Conservation (phyloP, 2,329 filamentous ascomycete genomes). For the Aspergillus tamarii region DNA sequence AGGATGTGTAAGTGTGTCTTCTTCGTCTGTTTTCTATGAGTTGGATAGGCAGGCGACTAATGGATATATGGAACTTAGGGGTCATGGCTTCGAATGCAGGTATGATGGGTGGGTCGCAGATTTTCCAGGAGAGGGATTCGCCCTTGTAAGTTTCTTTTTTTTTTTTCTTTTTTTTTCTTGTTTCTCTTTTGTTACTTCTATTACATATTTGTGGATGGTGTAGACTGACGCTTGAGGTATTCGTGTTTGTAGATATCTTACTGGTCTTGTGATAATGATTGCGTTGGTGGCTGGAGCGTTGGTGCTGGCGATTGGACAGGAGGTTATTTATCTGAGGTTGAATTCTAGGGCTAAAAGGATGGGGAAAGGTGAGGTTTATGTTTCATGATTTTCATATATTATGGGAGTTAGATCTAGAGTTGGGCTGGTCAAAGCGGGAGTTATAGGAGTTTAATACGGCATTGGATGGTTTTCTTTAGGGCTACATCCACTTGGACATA, state of each 20-base stretch:
- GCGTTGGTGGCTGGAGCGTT: conserved; percentile 39
- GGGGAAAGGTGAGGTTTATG: not conserved
- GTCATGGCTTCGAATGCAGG: conserved; percentile 58
- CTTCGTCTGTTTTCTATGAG: not conserved
- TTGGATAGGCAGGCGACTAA: too few relatives aligned
- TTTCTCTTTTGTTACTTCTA: not conserved
- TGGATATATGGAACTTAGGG: not conserved
- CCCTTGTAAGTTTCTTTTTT: conserved; percentile 32
- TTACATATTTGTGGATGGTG: not conserved
- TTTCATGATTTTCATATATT: not conserved
- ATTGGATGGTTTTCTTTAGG: not conserved
- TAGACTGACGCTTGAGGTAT: not conserved
- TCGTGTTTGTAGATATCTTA: conserved; percentile 42
- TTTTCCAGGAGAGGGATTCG: conserved; percentile 51
- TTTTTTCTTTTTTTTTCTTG: not conserved
- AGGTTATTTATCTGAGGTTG: not conserved
- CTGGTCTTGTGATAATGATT: conserved; percentile 51
- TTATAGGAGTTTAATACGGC: not conserved
- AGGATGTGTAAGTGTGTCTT: conserved; percentile 30
- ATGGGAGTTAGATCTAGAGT: not conserved
- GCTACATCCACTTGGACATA: not conserved
- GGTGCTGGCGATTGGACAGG: not conserved
- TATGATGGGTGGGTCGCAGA: conserved; percentile 56
- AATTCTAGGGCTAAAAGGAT: not conserved
- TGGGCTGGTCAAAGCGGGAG: not conserved